phyloP scores from a whole-genome alignment of 2,329 filamentous ascomycete species.

The Apiospora aurea region DNA sequence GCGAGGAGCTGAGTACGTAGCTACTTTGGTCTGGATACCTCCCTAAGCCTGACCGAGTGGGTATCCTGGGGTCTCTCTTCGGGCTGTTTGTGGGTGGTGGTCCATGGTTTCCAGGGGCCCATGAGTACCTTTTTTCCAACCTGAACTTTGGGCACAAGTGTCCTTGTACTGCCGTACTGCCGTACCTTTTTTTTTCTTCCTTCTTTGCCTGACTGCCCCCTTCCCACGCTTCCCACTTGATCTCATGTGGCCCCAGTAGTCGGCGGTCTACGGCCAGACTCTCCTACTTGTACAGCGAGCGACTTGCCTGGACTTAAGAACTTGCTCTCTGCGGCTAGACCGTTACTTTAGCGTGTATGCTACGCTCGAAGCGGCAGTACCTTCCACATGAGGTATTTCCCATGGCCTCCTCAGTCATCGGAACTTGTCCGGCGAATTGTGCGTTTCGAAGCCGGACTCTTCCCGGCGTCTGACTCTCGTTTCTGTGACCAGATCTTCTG shows the following conservation, averaged over 20 bases:
- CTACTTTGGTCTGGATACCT: constrained; percentile 14
- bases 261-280: constrained; percentile 22
- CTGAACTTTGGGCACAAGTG: constrained; percentile 16
- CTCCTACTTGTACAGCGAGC: neutral
- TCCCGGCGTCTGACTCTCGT: constrained; percentile 24
- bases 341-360: neutral
- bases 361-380: constrained; percentile 6
- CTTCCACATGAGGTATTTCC: constrained; percentile 18
- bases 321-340: neutral
- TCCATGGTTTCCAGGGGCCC: constrained; percentile 20
- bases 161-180: constrained; percentile 14
- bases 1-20: constrained; percentile 17
- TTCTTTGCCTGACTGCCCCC: neutral
- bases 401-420: neutral
- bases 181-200: neutral
- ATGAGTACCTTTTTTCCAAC: constrained; percentile 17
- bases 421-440: constrained; percentile 16
- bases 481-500: constrained; percentile 25
- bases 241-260: constrained; percentile 24
- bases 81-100: constrained; percentile 26
- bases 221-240: neutral
- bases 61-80: constrained; percentile 23
- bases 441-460: constrained; percentile 23
- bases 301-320: constrained; percentile 6
- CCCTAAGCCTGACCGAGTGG: constrained; percentile 15